Evolutionary conservation across 2,329 filamentous ascomycete genomes (phyloP), one percentile per base, ranked within the genome.

Genomic region (Botrytis sinoallii): DNA sequence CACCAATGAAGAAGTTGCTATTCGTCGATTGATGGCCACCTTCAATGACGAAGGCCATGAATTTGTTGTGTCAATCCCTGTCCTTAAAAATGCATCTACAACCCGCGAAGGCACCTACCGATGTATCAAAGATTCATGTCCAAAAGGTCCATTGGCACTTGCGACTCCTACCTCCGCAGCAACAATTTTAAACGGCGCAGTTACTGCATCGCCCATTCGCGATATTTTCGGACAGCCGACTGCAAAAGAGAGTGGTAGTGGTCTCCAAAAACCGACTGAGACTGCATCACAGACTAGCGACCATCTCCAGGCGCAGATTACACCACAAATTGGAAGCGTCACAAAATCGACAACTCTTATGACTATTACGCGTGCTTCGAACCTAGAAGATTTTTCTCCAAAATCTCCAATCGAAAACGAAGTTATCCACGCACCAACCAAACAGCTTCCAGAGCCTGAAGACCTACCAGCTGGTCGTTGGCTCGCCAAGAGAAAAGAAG

Each of bases 1-100:
- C 60, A 42, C 48, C 6, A 38, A 42, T 5, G 67, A 75, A 63
- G 74, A 75, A 65, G 38, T 35, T 63, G 46, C 67, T 32, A 52
- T 73, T 20, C 69, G 69, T 29, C 48, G 66, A 69, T 16, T 69
- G 25, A 57, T 69, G 66, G 66, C 48, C 10, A 69, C 52, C 6
- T 69, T 69, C 25, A 57, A 69, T 32, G 71, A 68, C 18, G 64
- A 72, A 12, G 71, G 71, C 14, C 40, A 68, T 40, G 22, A 69
- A 52, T 59, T 72, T 42, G 22, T 55, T 60, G 48, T 72, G 5
- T 44, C 71, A 7, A 48, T 10, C 5, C 3, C 18, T 61, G 48
- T 40, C 4, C 71, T 72, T 25, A 29, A 48, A 25, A 29, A 6
- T 6, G 71, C 63, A 20, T 14, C 48, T 9, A 38, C 7, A 52